These are phyloP conservation scores for Termitomyces sp. DNA, from an alignment of 768 basidiomycete genomes.

Conservation along the genomic window DNA sequence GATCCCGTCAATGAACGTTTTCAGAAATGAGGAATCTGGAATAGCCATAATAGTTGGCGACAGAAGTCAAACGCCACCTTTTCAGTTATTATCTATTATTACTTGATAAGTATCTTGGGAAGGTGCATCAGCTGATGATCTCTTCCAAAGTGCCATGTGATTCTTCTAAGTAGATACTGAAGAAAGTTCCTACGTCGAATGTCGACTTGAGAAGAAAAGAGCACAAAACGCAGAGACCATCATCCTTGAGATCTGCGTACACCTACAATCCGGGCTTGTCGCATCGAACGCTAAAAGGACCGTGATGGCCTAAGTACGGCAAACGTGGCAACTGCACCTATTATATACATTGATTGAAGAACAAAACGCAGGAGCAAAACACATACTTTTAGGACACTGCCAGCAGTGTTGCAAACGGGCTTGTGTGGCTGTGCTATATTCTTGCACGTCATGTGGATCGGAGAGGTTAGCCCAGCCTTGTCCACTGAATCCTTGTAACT, in stretches of 20 bases:
- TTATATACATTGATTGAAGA: not conserved
- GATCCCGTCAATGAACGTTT: conserved; percentile 8
- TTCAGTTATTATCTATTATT: not conserved
- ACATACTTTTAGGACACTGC: not conserved
- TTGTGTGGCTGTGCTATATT: conserved; percentile 15
- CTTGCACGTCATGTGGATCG: conserved; percentile 17
- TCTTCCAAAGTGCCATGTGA: conserved; percentile 3
- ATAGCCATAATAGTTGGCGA: conserved; percentile 8
- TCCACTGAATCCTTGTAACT: conserved; percentile 10
- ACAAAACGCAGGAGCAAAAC: not conserved
- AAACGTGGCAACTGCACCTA: not conserved
- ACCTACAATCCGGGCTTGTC: not conserved
- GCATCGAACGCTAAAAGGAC: not conserved
- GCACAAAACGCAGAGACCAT: not conserved
- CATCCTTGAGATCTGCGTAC: not conserved
- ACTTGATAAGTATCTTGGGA: too few relatives aligned
- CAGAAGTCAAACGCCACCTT: not conserved
- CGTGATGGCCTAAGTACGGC: not conserved
- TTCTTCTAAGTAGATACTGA: not conserved
- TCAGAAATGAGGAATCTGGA: not conserved
- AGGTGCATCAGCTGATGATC: conserved; percentile 6
- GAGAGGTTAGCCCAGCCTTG: conserved; percentile 8
- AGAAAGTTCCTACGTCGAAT: not conserved
- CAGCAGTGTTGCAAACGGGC: not conserved
- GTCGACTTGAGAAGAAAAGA: not conserved